These are phyloP conservation scores for Phoma sp. DNA, from an alignment of 2,329 filamentous ascomycete genomes.

Conservation along the genomic window DNA sequence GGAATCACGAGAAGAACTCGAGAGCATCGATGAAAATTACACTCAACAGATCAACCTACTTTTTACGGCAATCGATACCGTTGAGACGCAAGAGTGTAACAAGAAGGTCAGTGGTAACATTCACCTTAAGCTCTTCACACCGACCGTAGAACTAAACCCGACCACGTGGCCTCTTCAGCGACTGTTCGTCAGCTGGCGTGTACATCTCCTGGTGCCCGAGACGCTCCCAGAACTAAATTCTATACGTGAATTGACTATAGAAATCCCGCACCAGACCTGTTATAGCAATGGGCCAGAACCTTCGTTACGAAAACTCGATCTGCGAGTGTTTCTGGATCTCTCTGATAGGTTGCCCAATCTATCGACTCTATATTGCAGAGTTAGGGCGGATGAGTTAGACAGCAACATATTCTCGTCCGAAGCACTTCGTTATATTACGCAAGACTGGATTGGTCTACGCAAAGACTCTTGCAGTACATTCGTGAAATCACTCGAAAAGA, in stretches of 20 bases:
- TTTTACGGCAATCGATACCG: constrained; percentile 3
- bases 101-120: background rate
- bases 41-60: constrained; percentile 19
- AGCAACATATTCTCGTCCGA: background rate
- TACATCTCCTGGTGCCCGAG: constrained; percentile 18
- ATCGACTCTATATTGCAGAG: background rate
- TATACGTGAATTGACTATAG: constrained; percentile 6
- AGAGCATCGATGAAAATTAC: constrained; percentile 15
- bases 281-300: background rate
- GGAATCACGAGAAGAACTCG: constrained; percentile 12
- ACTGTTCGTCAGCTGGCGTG: constrained; percentile 17
- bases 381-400: constrained; percentile 12
- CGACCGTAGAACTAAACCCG: background rate
- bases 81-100: background rate
- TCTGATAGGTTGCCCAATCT: constrained; percentile 13
- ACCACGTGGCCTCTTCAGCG: background rate
- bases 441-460: constrained; percentile 28
- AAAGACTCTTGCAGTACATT: constrained; percentile 30
- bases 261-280: background rate
- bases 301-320: constrained; percentile 18
- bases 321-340: constrained; percentile 22
- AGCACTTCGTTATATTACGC: constrained; percentile 7
- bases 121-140: constrained; percentile 14
- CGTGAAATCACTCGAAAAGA: constrained; percentile 14
- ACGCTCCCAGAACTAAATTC: constrained; percentile 14